Evolutionary conservation across 441 rosid species (phyloP), one percentile per base, ranked within the genome.

Genomic region (Erodium chrysanthum): DNA sequence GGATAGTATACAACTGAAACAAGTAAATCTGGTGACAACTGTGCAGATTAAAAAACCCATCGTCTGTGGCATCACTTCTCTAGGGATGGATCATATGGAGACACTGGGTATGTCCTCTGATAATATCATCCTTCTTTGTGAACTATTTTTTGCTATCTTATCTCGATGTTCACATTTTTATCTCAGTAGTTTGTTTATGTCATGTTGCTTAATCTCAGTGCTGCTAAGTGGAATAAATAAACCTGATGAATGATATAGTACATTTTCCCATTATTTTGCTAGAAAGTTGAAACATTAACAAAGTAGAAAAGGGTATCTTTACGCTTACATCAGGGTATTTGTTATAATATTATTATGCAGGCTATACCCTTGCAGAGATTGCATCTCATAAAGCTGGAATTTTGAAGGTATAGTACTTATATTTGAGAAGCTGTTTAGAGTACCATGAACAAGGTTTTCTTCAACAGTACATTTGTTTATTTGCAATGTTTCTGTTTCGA

Each of bases 331-430:
- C 21, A 18, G 59, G 59, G 17, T 52, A 2, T 18, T 54, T 54
- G 22, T 54, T 33, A 5, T 54, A 3, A 27, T 66, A 14, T 66
- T 76, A 69, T 70, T 66, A 23, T 77, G 63, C 83, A 91, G 97
- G 97, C 61, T 61, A 86, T 75, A 89, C 96, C 25, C 70, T 91
- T 64, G 80, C 82, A 74, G 63, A 84, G 72, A 91, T 91, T 74
- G 97, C 97, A 65, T 81, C 73, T 7, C 94, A 91, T 27, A 91
- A 91, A 82, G 97, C 97, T 68, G 97, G 97, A 66, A 91, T 91
- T 75, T 86, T 91, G 71, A 91, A 91, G 97, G 97, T 91, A 80
- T 71, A 61, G 62, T 18, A 17, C 23, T 52, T 52, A 18, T 71
- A 68, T 68, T 76, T 70, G 44, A 42, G 44, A 42, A 64, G 48